A percentile compares a stretch with the other conserved stretches of the same genome.
Conservation (phyloP, 495 filamentous ascomycete genomes). For the Penicillium mononematosum region DNA sequence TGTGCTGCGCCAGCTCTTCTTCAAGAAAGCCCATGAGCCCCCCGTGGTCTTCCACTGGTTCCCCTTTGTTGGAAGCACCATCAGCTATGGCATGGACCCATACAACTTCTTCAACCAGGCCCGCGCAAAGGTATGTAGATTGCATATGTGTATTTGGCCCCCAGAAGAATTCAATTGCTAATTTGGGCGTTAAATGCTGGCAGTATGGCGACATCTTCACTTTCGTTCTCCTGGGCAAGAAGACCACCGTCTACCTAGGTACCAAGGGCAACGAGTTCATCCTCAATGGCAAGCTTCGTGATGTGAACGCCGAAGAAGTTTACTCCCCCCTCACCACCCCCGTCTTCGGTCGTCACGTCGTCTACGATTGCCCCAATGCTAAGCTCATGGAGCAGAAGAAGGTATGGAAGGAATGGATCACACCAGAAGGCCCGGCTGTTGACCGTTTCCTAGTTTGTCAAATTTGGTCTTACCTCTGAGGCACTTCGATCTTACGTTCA, state of each 20-base stretch:
- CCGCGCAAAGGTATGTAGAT: slow-evolving; percentile 49
- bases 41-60: slow-evolving; percentile 67
- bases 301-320: slow-evolving; percentile 64
- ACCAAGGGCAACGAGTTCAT: slow-evolving; percentile 64
- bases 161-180: slow-evolving; percentile 12
- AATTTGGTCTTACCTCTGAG: slow-evolving; percentile 61
- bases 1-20: slow-evolving; percentile 66
- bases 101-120: slow-evolving; percentile 59
- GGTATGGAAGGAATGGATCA: slow-evolving; percentile 29
- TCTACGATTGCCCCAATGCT: slow-evolving; percentile 65
- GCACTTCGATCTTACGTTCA: slow-evolving; percentile 62
- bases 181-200: slow-evolving; percentile 3
- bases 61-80: slow-evolving; percentile 61
- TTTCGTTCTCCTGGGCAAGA: slow-evolving; percentile 62
- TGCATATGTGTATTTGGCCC: not conserved
- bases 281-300: slow-evolving; percentile 59
- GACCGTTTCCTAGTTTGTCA: slow-evolving; percentile 53
- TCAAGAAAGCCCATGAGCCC: slow-evolving; percentile 62
- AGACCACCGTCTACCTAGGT: slow-evolving; percentile 60
- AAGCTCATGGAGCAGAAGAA: slow-evolving; percentile 73
- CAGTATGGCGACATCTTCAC: slow-evolving; percentile 67
- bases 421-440: slow-evolving; percentile 4
- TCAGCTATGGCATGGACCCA: slow-evolving; percentile 64
- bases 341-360: slow-evolving; percentile 62
- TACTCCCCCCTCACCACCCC: slow-evolving; percentile 61